Percentiles rank a stretch among this genome's conserved stretches.
These are phyloP conservation scores for Apiospora aurea DNA, from an alignment of 2,329 filamentous ascomycete species.

Conservation along the genomic window DNA sequence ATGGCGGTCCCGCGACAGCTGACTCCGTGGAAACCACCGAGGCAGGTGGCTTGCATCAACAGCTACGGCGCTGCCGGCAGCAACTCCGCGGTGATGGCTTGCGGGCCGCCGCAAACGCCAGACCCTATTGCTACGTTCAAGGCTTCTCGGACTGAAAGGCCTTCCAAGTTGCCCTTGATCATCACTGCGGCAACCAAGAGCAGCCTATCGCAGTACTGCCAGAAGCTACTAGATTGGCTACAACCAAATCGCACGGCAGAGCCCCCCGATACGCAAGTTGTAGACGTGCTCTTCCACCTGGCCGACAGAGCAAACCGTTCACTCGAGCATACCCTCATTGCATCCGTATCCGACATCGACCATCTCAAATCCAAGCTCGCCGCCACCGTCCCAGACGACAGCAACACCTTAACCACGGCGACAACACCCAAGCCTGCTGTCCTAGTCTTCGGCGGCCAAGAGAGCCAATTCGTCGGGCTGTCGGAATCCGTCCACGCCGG, in stretches of 20 bases:
- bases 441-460: slow-evolving; percentile 41
- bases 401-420: slow-evolving; percentile 31
- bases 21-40: slow-evolving; percentile 38
- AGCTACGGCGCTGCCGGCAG: slow-evolving; percentile 47
- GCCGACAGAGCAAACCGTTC: not conserved
- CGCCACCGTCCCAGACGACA: not conserved
- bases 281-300: not conserved
- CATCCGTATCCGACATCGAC: not conserved
- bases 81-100: slow-evolving; percentile 36
- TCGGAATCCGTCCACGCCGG: slow-evolving; percentile 32
- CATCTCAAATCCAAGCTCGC: not conserved
- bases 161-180: not conserved
- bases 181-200: slow-evolving; percentile 4
- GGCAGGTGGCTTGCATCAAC: slow-evolving; percentile 43
- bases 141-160: not conserved
- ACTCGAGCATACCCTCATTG: not conserved
- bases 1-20: slow-evolving; percentile 31
- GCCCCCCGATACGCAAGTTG: not conserved
- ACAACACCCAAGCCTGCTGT: slow-evolving; percentile 26
- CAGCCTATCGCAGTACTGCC: not conserved
- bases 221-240: slow-evolving; percentile 16
- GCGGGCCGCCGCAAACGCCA: not conserved
- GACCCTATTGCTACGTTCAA: not conserved
- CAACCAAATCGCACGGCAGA: not conserved
- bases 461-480: slow-evolving; percentile 35